phyloP scores from a whole-genome alignment of 2,329 filamentous ascomycete genomes.

The Hirsutella thompsonii region DNA sequence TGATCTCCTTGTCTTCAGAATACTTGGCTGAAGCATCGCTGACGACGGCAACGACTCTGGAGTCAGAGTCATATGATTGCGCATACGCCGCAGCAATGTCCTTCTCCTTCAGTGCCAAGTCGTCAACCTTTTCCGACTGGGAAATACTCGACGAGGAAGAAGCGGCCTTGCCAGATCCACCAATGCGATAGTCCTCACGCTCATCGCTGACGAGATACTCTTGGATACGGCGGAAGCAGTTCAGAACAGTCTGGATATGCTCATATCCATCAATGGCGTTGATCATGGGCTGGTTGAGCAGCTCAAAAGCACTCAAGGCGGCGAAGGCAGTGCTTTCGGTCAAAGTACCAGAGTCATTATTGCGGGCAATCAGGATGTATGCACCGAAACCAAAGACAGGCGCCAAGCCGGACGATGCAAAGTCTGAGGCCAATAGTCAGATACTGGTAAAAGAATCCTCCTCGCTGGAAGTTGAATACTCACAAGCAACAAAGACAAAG shows the following conservation, averaged over 20 bases:
- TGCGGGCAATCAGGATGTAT: slow-evolving; percentile 7
- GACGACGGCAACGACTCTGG: neutral
- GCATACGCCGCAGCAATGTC: neutral
- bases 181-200: slow-evolving; percentile 5
- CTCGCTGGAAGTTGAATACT: neutral
- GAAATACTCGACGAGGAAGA: slow-evolving; percentile 1
- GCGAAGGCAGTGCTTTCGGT: slow-evolving; percentile 10
- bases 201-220: slow-evolving; percentile 9
- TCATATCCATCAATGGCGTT: slow-evolving; percentile 8
- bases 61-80: neutral
- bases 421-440: slow-evolving; percentile 1
- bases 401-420: slow-evolving; percentile 6
- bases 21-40: slow-evolving; percentile 6
- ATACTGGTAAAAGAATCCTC: neutral
- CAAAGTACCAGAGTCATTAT: slow-evolving; percentile 5
- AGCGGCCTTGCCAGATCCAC: neutral
- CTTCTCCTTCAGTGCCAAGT: neutral
- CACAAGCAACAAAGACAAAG: slow-evolving; percentile 6
- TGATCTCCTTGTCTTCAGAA: neutral
- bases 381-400: slow-evolving; percentile 9
- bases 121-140: neutral
- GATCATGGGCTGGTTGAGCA: slow-evolving; percentile 9
- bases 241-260: slow-evolving; percentile 9
- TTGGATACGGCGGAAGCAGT: slow-evolving; percentile 10
- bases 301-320: slow-evolving; percentile 8